Percentiles rank a stretch among this genome's conserved stretches.
These are phyloP conservation scores for Cicer pinnatifidum DNA, from an alignment of 306 rosid genomes.

Conservation along the genomic window DNA sequence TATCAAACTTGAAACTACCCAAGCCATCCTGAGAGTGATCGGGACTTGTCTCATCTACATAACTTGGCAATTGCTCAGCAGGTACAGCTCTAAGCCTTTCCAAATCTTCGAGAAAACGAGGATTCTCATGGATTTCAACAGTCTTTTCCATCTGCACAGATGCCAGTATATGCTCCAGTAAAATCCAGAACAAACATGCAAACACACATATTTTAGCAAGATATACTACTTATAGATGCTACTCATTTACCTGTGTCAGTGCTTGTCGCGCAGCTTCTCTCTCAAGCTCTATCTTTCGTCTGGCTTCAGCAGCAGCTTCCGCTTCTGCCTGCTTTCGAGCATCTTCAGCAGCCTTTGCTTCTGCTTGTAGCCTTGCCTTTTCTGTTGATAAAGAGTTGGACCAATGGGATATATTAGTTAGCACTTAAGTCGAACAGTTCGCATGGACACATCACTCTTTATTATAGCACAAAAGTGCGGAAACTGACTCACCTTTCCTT, in stretches of 20 bases:
- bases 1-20: constrained; percentile 74
- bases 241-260: constrained; percentile 66
- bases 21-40: constrained; percentile 68
- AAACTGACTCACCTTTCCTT: constrained; percentile 56
- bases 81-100: constrained; percentile 78
- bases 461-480: constrained; percentile 2
- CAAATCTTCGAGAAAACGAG: constrained; percentile 74
- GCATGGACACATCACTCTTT: constrained; percentile 19
- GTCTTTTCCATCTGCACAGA: constrained; percentile 81
- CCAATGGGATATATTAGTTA: constrained; percentile 15
- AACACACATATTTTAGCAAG: constrained; percentile 21
- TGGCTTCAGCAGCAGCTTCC: constrained; percentile 83
- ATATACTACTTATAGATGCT: neutral
- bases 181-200: constrained; percentile 35
- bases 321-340: constrained; percentile 73
- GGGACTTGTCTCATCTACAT: constrained; percentile 72
- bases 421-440: constrained; percentile 20
- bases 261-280: constrained; percentile 92
- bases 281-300: constrained; percentile 77
- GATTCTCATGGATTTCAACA: constrained; percentile 80
- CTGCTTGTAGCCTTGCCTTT: constrained; percentile 81
- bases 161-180: constrained; percentile 43
- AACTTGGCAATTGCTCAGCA: constrained; percentile 64
- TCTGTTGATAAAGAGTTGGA: constrained; percentile 53
- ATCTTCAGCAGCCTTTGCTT: constrained; percentile 88